phyloP scores from a whole-genome alignment of 2,329 filamentous ascomycete genomes.

The Verticillium dahliae region DNA sequence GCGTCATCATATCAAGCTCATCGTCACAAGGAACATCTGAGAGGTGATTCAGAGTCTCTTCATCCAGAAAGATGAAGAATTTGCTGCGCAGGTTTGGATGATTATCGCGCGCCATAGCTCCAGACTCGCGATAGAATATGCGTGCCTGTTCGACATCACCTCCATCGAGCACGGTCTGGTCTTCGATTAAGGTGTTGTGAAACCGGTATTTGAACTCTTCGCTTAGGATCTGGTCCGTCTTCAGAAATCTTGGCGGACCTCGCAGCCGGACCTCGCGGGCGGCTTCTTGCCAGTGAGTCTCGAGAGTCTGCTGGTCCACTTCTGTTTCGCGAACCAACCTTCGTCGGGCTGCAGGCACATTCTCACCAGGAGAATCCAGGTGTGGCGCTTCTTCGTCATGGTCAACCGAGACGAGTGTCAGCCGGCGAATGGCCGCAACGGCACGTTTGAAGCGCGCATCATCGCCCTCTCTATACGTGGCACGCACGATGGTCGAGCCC shows the following conservation, averaged over 20 bases:
- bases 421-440: conserved; percentile 2
- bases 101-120: not conserved
- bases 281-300: not conserved
- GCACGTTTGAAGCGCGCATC: conserved; percentile 1
- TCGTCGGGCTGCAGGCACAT: not conserved
- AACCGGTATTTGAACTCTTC: conserved; percentile 3
- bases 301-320: not conserved
- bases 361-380: too few relatives aligned
- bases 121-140: not conserved
- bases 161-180: conserved; percentile 1
- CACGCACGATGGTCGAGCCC: conserved; percentile 6
- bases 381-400: not conserved
- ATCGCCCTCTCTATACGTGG: conserved; percentile 3
- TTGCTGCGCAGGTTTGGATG: not conserved
- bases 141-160: conserved; percentile 1
- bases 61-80: conserved; percentile 5
- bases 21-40: conserved; percentile 1
- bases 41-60: conserved; percentile 4
- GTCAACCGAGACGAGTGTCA: conserved; percentile 3
- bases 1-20: conserved; percentile 4
- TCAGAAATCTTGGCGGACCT: not conserved
- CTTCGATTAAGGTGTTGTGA: conserved; percentile 4
- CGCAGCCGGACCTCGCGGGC: not conserved
- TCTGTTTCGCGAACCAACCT: not conserved
- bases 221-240: conserved; percentile 3